These are phyloP conservation scores for Diaporthe ilicicola DNA, from an alignment of 2,329 filamentous ascomycete genomes.

Conservation along the genomic window DNA sequence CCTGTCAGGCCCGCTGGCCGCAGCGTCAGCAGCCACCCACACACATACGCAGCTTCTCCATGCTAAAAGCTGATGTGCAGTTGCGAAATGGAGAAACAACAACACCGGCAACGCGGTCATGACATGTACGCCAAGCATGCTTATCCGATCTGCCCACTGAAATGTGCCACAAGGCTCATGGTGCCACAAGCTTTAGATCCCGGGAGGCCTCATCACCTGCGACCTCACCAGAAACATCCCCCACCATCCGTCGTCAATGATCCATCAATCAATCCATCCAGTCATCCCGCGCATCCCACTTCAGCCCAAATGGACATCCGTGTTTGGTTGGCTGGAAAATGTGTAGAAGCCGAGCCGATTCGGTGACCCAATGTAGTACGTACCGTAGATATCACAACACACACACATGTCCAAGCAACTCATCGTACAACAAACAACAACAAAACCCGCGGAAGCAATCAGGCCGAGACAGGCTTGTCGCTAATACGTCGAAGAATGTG, in stretches of 20 bases:
- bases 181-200: background rate
- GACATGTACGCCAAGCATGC: background rate
- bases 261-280: background rate
- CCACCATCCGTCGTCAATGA: too few relatives aligned
- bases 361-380: background rate
- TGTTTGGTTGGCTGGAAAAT: background rate
- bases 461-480: background rate
- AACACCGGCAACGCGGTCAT: background rate
- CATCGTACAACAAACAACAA: background rate
- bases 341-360: background rate
- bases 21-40: conserved; percentile 4
- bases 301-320: background rate
- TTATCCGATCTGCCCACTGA: conserved; percentile 10
- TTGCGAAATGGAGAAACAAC: background rate
- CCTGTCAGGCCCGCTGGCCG: conserved; percentile 22
- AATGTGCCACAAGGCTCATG: background rate
- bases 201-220: conserved; percentile 15
- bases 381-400: background rate
- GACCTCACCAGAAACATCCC: conserved; percentile 8
- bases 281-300: conserved; percentile 9
- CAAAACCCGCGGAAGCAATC: background rate
- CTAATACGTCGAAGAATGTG: background rate
- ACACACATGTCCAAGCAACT: background rate
- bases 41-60: background rate
- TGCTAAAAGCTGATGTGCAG: background rate